Conservation (phyloP, 2,329 filamentous ascomycete species). For the Colletotrichum brevisporum region DNA sequence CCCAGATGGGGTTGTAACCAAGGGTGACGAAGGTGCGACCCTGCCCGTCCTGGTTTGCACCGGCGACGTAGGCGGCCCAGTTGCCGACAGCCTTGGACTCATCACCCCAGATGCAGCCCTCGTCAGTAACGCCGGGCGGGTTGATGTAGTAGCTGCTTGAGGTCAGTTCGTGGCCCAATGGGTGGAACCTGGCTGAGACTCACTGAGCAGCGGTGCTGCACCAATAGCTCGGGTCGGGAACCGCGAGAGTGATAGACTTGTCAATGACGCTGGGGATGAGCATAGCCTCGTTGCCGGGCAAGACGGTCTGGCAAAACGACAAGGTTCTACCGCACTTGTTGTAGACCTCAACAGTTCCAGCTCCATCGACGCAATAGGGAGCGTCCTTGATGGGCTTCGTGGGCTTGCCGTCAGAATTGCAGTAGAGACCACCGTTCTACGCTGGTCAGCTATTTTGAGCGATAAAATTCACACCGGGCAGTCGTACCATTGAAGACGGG, state of each 20-base stretch:
- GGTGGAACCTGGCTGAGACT: conserved; percentile 51
- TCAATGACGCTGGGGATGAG: conserved; percentile 81
- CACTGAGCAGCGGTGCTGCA: conserved; percentile 80
- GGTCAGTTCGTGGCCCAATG: conserved; percentile 6
- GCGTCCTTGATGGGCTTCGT: conserved; percentile 77
- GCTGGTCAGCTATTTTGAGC: conserved; percentile 6
- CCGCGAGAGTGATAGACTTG: conserved; percentile 72
- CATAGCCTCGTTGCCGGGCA: conserved; percentile 87
- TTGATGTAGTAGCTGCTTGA: conserved; percentile 80
- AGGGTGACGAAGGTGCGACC: conserved; percentile 82
- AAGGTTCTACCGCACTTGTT: conserved; percentile 76
- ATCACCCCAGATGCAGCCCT: conserved; percentile 81
- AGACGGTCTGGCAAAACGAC: conserved; percentile 84
- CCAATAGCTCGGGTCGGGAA: conserved; percentile 81
- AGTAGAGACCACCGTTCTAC: conserved; percentile 82
- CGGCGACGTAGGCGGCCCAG: conserved; percentile 83
- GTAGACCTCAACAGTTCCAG: conserved; percentile 73
- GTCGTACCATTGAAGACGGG: conserved; percentile 76
- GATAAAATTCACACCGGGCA: conserved; percentile 18
- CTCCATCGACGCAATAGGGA: conserved; percentile 79
- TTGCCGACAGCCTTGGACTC: conserved; percentile 76
- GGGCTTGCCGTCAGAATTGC: conserved; percentile 75
- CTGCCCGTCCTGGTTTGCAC: conserved; percentile 76
- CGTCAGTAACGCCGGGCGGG: conserved; percentile 74
- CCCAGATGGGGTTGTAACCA: conserved; percentile 83